Conservation (phyloP, 495 filamentous ascomycete species). For the Xylaria curta region DNA sequence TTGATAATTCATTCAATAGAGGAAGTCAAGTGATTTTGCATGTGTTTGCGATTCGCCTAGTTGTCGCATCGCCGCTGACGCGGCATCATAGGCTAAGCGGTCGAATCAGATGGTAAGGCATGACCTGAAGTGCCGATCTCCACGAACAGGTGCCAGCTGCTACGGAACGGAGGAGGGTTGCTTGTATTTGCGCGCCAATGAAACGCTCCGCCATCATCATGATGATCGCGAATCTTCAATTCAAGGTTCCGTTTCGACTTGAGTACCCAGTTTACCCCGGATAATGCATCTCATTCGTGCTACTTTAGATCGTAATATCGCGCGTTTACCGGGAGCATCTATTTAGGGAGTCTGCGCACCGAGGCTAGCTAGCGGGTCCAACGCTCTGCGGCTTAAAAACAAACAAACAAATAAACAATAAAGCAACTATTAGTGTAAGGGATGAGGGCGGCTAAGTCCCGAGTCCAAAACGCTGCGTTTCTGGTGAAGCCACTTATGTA, state of each 20-base stretch:
- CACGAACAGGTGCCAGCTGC: neutral
- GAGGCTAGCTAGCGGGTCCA: no score
- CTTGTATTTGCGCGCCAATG: constrained; percentile 11
- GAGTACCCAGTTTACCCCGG: constrained; percentile 6
- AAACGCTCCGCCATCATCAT: neutral
- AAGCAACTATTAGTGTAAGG: no score
- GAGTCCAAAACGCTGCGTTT: no score
- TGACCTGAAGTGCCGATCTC: neutral
- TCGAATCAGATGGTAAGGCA: neutral
- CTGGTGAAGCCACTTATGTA: no score
- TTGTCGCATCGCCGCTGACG: neutral
- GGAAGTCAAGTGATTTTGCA: neutral
- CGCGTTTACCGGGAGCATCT: neutral
- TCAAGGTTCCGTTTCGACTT: neutral
- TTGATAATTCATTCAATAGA: neutral
- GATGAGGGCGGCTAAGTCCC: no score
- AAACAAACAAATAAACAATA: no score
- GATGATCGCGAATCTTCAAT: neutral
- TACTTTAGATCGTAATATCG: neutral
- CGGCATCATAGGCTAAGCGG: constrained; percentile 10
- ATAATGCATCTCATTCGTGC: neutral
- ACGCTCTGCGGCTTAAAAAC: no score
- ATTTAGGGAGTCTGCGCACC: no score
- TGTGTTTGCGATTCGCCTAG: neutral
- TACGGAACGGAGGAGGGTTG: neutral